Conservation (phyloP, 2,329 filamentous ascomycete species). For the Botryotinia convoluta region DNA sequence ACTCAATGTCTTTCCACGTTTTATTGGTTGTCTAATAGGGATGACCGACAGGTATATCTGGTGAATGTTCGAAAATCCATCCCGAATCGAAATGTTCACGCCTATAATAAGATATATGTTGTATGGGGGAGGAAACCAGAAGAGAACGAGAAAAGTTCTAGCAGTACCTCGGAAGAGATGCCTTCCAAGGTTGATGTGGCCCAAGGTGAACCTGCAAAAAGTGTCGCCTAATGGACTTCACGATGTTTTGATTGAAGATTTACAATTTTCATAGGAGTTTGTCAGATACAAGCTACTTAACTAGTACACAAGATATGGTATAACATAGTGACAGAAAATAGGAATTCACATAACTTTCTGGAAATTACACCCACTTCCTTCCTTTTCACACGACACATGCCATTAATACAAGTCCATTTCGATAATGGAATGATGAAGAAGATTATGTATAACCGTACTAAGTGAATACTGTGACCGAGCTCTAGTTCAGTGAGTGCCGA, state of each 20-base stretch:
- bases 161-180: neutral
- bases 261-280: neutral
- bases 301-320: neutral
- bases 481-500: too few relatives aligned
- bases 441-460: accelerated
- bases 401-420: too few relatives aligned
- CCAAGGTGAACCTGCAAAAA: neutral
- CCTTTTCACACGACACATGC: neutral
- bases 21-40: neutral
- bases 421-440: accelerated
- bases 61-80: slow-evolving; percentile 34
- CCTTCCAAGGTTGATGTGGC: too few relatives aligned
- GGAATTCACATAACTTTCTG: neutral
- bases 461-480: too few relatives aligned
- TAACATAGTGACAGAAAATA: too few relatives aligned
- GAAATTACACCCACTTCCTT: too few relatives aligned
- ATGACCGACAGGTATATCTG: slow-evolving; percentile 29
- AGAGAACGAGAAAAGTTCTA: neutral
- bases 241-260: neutral
- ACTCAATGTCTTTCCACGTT: too few relatives aligned
- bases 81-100: slow-evolving; percentile 32
- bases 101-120: slow-evolving; percentile 35
- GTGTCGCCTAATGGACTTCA: accelerated
- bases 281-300: neutral
- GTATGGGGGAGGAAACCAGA: slow-evolving; percentile 35